Conservation (phyloP, 352 stramenopile genomes). For the Phytopythium oedochilum region DNA sequence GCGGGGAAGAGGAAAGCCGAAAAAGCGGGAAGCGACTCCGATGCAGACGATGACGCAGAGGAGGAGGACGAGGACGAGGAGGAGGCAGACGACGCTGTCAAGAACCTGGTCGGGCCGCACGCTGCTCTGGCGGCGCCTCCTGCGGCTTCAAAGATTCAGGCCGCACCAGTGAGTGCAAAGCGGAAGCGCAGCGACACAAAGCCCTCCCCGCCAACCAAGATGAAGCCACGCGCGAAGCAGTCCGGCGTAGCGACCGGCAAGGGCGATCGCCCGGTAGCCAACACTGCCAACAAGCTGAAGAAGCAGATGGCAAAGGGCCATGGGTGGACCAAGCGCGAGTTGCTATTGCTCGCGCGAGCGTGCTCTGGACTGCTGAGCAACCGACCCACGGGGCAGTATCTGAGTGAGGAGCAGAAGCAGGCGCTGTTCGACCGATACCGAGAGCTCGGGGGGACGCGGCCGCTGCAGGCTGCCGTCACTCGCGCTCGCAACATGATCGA, state of each 20-base stretch:
- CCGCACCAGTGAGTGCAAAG: neutral
- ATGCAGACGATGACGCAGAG: neutral
- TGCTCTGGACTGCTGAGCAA: conserved; percentile 30
- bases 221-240: neutral
- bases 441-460: conserved; percentile 24
- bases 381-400: conserved; percentile 24
- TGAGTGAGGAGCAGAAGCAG: conserved; percentile 39
- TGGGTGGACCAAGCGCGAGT: conserved; percentile 24
- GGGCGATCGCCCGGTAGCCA: neutral
- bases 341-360: conserved; percentile 26
- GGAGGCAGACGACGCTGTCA: neutral
- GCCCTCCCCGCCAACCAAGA: neutral
- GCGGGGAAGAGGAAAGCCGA: neutral
- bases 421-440: conserved; percentile 28
- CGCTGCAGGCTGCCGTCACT: conserved; percentile 14
- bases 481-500: conserved; percentile 30
- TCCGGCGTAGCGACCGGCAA: neutral
- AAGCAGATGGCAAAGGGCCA: neutral
- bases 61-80: neutral
- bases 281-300: neutral
- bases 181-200: neutral
- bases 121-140: neutral
- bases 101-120: neutral
- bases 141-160: no score
- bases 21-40: neutral